Base-by-base conservation (phyloP, 192 early-diverging fungal genomes). In the Chytriomyces sp. region DNA sequence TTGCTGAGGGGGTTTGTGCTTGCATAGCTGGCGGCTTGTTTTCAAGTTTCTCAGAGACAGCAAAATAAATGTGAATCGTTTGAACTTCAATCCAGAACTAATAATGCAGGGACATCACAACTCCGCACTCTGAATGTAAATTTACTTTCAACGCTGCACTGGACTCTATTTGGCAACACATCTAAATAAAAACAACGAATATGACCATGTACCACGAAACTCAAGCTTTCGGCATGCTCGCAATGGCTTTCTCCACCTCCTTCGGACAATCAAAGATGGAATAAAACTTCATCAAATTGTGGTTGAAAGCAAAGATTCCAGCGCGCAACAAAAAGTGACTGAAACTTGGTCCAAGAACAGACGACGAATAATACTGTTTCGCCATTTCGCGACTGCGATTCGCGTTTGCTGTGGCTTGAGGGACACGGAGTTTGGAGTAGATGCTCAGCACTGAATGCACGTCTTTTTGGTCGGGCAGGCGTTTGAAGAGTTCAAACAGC, bases 321-420 rank as follows among this genome's bases (percentile, higher is more conserved):
- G 26, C 26, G 26, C 62, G 62, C 62, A 64, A 24, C 62, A 64
- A 10, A 10, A 18, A 64, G 20, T 73, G 72, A 8, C 60, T 35
- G 10, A 50, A 50, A 11, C 11, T 18, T 5, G 50, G 10, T 8
- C 69, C 69, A 20, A 77, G 43, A 53, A 61, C 28, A 13, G 59
- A 18, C 0, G n/a, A 13, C 24, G 20, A 6, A 26, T 62, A 78
- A 50, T 70, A 72, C 61, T 67, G 45, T 16, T 76, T 59, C 11
- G 65, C 79, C 46, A 80, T 13, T 18, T 75, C 49, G 46, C 79
- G 74, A 50, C 65, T 64, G 23, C 50, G 8, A 13, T 67, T 24
- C 20, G 63, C 23, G 16, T 80, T 35, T 16, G 44, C 46, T 2
- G 44, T 63, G 28, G 66, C 64, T 1, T 50, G 60, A 8, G 49